Evolutionary conservation across 371 early-diverging fungal species (phyloP).

Genomic region (Mucor racemosus): DNA sequence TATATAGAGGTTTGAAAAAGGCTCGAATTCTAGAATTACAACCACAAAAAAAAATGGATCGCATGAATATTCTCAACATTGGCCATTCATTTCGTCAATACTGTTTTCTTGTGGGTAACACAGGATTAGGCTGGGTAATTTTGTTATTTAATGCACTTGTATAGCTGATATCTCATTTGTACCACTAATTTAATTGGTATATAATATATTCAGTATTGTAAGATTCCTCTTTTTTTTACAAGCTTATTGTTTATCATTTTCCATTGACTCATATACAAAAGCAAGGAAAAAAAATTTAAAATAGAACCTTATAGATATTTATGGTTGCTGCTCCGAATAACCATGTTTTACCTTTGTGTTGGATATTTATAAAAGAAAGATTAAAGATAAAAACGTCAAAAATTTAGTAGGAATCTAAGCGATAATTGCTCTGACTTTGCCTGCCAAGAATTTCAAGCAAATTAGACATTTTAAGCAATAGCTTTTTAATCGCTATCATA

Average conservation of each 20-base stretch:
- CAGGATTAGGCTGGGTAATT: constrained; percentile 7
- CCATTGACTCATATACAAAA: background rate
- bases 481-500: background rate
- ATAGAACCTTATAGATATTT: background rate
- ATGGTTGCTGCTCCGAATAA: constrained; percentile 4
- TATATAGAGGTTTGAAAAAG: background rate
- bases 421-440: background rate
- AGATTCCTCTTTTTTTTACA: background rate
- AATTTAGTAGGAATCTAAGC: background rate
- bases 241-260: background rate
- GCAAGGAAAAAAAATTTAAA: background rate
- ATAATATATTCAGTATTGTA: background rate
- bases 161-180: background rate
- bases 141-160: background rate
- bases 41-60: background rate
- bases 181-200: background rate
- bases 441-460: background rate
- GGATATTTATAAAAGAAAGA: background rate
- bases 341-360: constrained; percentile 2
- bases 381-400: background rate
- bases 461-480: background rate
- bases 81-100: background rate
- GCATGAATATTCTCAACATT: constrained; percentile 8
- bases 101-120: constrained; percentile 10
- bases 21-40: background rate